A percentile compares a stretch with the other conserved stretches of the same genome.
Evolutionary conservation across 345 rosid genomes (phyloP).

Genomic region (Brassica juncea): DNA sequence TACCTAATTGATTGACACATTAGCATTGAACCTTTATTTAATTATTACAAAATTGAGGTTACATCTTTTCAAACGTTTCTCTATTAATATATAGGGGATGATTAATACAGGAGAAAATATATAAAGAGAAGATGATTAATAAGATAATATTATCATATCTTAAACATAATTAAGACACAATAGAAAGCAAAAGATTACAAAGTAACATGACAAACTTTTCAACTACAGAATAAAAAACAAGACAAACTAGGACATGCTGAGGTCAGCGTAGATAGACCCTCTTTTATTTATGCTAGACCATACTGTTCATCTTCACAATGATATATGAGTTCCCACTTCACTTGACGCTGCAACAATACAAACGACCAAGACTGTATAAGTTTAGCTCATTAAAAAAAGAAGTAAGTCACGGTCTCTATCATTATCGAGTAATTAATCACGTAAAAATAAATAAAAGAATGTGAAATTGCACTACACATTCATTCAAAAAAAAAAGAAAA

Average conservation of each 20-base stretch:
- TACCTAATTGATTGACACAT: too few species aligned
- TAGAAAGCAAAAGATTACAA: not conserved
- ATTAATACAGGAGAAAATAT: not conserved
- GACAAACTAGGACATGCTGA: not conserved
- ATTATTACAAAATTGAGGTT: too few species aligned
- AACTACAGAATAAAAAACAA: not conserved
- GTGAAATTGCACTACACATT: not conserved
- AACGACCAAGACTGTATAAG: not conserved
- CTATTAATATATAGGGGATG: not conserved
- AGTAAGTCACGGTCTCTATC: not conserved
- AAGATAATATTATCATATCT: not conserved
- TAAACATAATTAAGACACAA: not conserved
- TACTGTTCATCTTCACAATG: not conserved
- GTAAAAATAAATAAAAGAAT: not conserved
- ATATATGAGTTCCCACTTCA: not conserved
- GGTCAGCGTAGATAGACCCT: not conserved
- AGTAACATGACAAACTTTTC: not conserved
- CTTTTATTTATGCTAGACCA: not conserved
- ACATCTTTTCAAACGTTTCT: too few species aligned
- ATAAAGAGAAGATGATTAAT: not conserved
- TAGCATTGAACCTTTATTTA: too few species aligned
- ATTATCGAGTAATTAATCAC: not conserved
- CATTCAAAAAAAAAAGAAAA: too few species aligned
- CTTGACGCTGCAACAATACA: not conserved
- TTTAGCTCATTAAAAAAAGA: not conserved